Percentiles rank a stretch among this genome's conserved stretches.
These are phyloP conservation scores for Neonothopanus nambi DNA, from an alignment of 1,284 basidiomycete species.

Conservation along the genomic window DNA sequence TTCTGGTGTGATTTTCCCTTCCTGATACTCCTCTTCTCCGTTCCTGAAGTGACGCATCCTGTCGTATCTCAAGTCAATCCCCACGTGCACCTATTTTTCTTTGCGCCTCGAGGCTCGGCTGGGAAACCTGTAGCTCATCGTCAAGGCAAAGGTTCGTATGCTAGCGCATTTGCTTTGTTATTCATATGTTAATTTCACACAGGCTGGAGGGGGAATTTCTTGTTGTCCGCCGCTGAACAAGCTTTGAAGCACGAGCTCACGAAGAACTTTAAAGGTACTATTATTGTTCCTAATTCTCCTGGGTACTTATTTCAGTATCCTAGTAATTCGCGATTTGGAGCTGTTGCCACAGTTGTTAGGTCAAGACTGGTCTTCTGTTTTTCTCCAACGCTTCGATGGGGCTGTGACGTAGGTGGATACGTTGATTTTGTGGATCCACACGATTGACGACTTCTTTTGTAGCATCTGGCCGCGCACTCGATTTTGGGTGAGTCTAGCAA, in stretches of 20 bases:
- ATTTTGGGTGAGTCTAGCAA: constrained; percentile 51
- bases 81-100: constrained; percentile 98
- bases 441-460: constrained; percentile 8
- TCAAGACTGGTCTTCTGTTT: constrained; percentile 95
- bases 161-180: background rate
- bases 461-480: constrained; percentile 88
- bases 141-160: constrained; percentile 76
- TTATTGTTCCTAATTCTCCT: constrained; percentile 18
- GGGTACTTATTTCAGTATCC: background rate
- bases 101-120: constrained; percentile 90
- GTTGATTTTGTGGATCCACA: background rate
- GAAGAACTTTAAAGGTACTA: constrained; percentile 83
- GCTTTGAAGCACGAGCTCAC: constrained; percentile 93
- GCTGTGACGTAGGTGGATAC: constrained; percentile 68
- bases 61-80: constrained; percentile 97
- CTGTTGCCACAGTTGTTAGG: constrained; percentile 86
- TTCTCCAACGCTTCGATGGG: constrained; percentile 87
- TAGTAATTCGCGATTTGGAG: constrained; percentile 88
- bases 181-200: background rate
- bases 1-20: background rate
- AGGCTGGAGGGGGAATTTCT: constrained; percentile 96
- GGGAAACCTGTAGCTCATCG: constrained; percentile 92
- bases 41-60: constrained; percentile 79
- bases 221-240: constrained; percentile 89
- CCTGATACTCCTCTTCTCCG: background rate